Percentiles rank a stretch among this genome's conserved stretches.
Conservation (phyloP, 176 grass and related monocot species). For the Alloteropsis semialata region DNA sequence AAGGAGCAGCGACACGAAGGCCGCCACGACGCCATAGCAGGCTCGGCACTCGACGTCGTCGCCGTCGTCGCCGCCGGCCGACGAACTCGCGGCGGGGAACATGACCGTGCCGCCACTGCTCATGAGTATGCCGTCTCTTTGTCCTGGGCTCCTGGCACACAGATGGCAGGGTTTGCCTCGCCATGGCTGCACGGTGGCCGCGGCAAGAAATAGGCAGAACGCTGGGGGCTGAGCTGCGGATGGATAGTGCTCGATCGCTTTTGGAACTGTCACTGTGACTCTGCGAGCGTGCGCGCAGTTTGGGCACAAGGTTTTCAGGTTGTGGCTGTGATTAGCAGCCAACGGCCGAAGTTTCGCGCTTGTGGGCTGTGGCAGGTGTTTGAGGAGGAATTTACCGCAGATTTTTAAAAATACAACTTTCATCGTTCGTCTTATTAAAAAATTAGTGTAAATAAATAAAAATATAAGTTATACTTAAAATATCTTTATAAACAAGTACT, state of each 20-base stretch:
- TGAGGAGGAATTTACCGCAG: not conserved
- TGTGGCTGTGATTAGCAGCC: not conserved
- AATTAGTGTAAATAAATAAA: too few species aligned
- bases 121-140: not conserved
- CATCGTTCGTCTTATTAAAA: too few species aligned
- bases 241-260: not conserved
- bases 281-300: not conserved
- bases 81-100: not conserved
- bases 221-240: not conserved
- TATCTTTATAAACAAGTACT: too few species aligned
- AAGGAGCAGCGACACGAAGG: constrained; percentile 1
- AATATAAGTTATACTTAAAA: too few species aligned
- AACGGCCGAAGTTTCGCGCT: not conserved
- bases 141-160: not conserved
- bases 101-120: not conserved
- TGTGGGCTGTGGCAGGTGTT: not conserved
- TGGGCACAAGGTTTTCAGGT: not conserved
- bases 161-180: not conserved
- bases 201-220: not conserved
- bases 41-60: not conserved
- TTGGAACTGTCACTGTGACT: not conserved
- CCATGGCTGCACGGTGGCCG: not conserved
- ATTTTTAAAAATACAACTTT: too few species aligned
- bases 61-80: not conserved
- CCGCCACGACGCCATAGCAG: constrained; percentile 1